Percentiles rank a stretch among this genome's conserved stretches.
Conservation (phyloP, 768 basidiomycete genomes). For the Lentinus brumalis region DNA sequence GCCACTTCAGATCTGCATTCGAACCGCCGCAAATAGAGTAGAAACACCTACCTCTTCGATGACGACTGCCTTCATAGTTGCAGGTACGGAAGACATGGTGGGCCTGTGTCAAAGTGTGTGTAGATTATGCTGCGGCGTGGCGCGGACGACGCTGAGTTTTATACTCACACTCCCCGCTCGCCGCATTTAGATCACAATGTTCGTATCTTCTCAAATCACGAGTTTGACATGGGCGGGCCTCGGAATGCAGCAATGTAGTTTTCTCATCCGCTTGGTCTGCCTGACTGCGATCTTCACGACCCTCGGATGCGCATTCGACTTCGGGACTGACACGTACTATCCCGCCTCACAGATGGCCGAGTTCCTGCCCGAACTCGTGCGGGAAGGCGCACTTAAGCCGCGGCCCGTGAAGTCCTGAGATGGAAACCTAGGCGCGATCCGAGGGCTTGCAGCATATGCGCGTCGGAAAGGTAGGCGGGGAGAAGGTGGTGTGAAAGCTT, state of each 20-base stretch:
- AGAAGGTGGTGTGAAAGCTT: constrained; percentile 23
- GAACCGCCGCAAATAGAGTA: background rate
- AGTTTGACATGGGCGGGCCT: too few species aligned
- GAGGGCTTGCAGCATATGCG: constrained; percentile 25
- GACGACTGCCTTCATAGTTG: constrained; percentile 1
- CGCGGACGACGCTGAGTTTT: too few species aligned
- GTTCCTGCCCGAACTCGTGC: constrained; percentile 20
- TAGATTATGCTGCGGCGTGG: too few species aligned
- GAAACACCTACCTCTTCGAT: background rate
- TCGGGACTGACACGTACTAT: background rate
- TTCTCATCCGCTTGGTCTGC: too few species aligned
- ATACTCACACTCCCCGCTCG: too few species aligned
- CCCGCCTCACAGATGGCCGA: constrained; percentile 16
- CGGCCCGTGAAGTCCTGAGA: constrained; percentile 17
- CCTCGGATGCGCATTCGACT: constrained; percentile 7
- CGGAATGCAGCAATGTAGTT: too few species aligned
- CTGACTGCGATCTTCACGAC: constrained; percentile 6
- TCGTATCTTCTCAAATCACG: too few species aligned
- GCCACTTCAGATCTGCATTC: background rate
- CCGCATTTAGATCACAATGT: too few species aligned
- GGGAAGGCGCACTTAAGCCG: constrained; percentile 20
- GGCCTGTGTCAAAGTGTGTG: background rate
- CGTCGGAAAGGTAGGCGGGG: constrained; percentile 27
- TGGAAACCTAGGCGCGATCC: constrained; percentile 17
- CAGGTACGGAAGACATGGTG: background rate